Base-by-base conservation (phyloP, 257 asterid species). In the Solanum sejunctum region DNA sequence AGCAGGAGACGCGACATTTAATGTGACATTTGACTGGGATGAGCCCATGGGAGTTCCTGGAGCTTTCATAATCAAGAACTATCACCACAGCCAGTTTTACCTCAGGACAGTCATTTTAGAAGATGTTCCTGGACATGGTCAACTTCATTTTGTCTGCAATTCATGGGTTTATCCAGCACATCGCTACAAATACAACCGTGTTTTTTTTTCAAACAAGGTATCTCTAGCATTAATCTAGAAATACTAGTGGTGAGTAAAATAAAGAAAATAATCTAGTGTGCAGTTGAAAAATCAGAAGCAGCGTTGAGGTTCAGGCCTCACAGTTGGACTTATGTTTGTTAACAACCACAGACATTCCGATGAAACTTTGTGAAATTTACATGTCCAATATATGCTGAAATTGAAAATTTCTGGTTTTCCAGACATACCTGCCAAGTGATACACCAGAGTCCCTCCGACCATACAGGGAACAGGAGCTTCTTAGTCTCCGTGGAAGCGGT, bases 91-190 rank as follows among this genome's bases (percentile, higher is more conserved):
- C 26, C 94, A 94, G 87, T 89, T 96, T 73, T 96, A 91, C 88
- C 94, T 96, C 72, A 93, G 91, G 87, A 89, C 92, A 9, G 86
- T 96, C 80, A 87, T 92, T 82, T 87, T 96, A 75, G 88, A 90
- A 10, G 89, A 90, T 52, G 96, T 96, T 85, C 97, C 95, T 2
- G 94, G 92, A 5, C 94, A 92, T 1, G 96, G 94, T 21, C 86
- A 61, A 11, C 82, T 94, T 85, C 93, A 91, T 79, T 96, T 94
- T 43, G 87, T 88, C 83, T 96, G 99, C 89, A 91, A 94, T 80
- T 96, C 98, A 4, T 96, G 98, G 99, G 93, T 96, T 57, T 96
- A 93, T 87, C 98, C 99, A 5, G 79, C 84, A 1, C 91, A 86
- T 23, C 94, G 93, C 3, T 96, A 92, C 87, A 87, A 88, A 41